phyloP scores from a whole-genome alignment of 306 rosid genomes.

The Quercus suber region DNA sequence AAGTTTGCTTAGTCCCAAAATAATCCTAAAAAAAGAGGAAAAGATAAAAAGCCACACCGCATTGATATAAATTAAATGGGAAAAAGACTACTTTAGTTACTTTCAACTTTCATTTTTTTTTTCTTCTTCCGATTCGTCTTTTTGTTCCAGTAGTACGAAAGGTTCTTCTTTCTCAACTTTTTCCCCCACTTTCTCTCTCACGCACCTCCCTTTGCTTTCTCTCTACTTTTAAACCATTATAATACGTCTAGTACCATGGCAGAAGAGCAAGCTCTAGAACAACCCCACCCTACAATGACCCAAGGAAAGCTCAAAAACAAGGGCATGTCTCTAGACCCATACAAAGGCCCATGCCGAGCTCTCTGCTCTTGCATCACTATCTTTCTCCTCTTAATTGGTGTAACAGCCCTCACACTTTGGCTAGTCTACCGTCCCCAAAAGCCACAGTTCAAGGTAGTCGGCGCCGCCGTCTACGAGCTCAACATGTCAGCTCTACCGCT shows the following conservation, averaged over 20 bases:
- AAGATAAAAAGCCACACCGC: slow-evolving; percentile 1
- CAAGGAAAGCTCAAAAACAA: neutral
- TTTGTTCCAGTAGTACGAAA: slow-evolving; percentile 24
- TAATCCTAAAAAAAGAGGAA: slow-evolving; percentile 6
- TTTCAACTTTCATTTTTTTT: slow-evolving; percentile 7
- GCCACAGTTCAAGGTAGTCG: slow-evolving; percentile 58
- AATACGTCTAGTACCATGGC: slow-evolving; percentile 23
- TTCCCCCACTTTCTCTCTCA: neutral
- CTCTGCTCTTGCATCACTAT: slow-evolving; percentile 52
- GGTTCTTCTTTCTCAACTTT: slow-evolving; percentile 23
- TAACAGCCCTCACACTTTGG: slow-evolving; percentile 57
- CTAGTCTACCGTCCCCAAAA: slow-evolving; percentile 74
- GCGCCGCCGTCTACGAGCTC: slow-evolving; percentile 61
- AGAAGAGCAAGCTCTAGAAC: slow-evolving; percentile 4
- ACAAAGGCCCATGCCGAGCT: slow-evolving; percentile 22
- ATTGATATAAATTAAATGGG: slow-evolving; percentile 13
- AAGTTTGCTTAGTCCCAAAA: too few relatives aligned
- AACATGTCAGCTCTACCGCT: slow-evolving; percentile 48
- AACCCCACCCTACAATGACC: slow-evolving; percentile 11
- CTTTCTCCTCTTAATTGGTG: slow-evolving; percentile 57
- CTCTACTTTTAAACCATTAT: neutral
- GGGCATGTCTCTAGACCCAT: neutral
- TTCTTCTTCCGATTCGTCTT: neutral
- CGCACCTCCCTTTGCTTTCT: neutral
- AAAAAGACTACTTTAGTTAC: slow-evolving; percentile 21